Percentiles rank a stretch among this genome's conserved stretches.
Conservation (phyloP, 768 basidiomycete species). For the Podaxis rugospora region DNA sequence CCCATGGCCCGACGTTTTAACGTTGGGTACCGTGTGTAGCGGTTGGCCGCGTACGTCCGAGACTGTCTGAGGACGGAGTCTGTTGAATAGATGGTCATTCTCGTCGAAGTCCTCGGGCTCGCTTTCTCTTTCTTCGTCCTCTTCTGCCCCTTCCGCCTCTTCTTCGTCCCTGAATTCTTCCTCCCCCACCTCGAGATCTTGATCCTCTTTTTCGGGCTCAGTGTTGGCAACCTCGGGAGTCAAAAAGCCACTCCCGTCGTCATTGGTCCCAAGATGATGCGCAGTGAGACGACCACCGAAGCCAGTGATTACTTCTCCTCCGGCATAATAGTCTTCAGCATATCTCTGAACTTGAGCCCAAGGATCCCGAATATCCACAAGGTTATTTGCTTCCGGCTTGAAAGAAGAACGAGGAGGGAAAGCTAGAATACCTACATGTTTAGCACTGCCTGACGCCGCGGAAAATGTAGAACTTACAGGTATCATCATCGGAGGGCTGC, state of each 20-base stretch:
- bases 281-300: slow-evolving; percentile 15
- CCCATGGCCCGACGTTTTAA: neutral
- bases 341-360: slow-evolving; percentile 30
- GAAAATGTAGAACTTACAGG: slow-evolving; percentile 20
- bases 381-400: slow-evolving; percentile 1
- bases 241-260: slow-evolving; percentile 2
- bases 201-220: neutral
- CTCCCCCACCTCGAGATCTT: neutral
- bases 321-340: slow-evolving; percentile 36
- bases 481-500: slow-evolving; percentile 28
- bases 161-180: slow-evolving; percentile 6
- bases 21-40: neutral
- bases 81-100: slow-evolving; percentile 5
- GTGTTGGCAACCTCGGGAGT: slow-evolving; percentile 3
- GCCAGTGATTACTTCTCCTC: slow-evolving; percentile 30
- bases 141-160: slow-evolving; percentile 3
- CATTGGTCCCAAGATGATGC: slow-evolving; percentile 22
- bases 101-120: neutral
- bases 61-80: neutral
- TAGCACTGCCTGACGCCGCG: neutral
- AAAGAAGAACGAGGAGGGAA: slow-evolving; percentile 16
- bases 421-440: slow-evolving; percentile 17
- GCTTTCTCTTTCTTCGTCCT: neutral
- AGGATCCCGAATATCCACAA: slow-evolving; percentile 28
- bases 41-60: neutral